A percentile compares a stretch with the other conserved stretches of the same genome.
These are phyloP conservation scores for Lojkania enalia DNA, from an alignment of 2,329 filamentous ascomycete species.

Conservation along the genomic window DNA sequence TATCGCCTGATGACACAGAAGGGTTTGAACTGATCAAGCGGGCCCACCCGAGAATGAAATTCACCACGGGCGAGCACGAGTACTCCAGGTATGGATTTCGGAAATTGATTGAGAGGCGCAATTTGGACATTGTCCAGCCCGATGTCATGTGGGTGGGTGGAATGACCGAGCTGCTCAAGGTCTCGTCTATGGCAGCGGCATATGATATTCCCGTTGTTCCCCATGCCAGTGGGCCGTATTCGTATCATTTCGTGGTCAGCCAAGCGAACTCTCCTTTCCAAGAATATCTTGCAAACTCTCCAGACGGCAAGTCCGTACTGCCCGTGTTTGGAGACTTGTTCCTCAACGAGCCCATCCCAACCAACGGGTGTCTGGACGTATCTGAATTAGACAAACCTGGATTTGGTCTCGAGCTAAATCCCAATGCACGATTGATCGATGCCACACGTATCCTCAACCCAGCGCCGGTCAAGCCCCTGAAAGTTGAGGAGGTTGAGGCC, in stretches of 20 bases:
- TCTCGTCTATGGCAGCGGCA: slow-evolving; percentile 83
- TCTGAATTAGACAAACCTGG: slow-evolving; percentile 84
- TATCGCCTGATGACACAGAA: slow-evolving; percentile 89
- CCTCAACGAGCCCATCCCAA: slow-evolving; percentile 85
- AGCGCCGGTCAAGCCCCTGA: slow-evolving; percentile 53
- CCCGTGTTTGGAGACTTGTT: slow-evolving; percentile 94
- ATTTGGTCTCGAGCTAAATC: slow-evolving; percentile 87
- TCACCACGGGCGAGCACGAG: slow-evolving; percentile 95
- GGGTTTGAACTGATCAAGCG: slow-evolving; percentile 88
- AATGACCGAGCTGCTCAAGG: slow-evolving; percentile 86
- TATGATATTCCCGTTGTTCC: slow-evolving; percentile 95
- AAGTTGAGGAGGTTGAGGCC: slow-evolving; percentile 29
- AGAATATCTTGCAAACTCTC: slow-evolving; percentile 91
- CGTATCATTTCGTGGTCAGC: slow-evolving; percentile 93
- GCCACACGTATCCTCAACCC: slow-evolving; percentile 74
- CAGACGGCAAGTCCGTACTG: slow-evolving; percentile 84
- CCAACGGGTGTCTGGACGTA: slow-evolving; percentile 77
- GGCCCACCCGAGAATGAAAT: slow-evolving; percentile 86
- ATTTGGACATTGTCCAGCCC: slow-evolving; percentile 91
- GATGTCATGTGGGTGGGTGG: slow-evolving; percentile 98
- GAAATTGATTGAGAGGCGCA: slow-evolving; percentile 87
- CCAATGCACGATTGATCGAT: slow-evolving; percentile 76
- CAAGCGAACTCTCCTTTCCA: slow-evolving; percentile 94
- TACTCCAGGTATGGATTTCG: slow-evolving; percentile 94
- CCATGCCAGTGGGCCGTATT: slow-evolving; percentile 92